Evolutionary conservation across 306 rosid genomes (phyloP), one percentile per base, ranked within the genome.

Genomic region (Fragaria vesca): DNA sequence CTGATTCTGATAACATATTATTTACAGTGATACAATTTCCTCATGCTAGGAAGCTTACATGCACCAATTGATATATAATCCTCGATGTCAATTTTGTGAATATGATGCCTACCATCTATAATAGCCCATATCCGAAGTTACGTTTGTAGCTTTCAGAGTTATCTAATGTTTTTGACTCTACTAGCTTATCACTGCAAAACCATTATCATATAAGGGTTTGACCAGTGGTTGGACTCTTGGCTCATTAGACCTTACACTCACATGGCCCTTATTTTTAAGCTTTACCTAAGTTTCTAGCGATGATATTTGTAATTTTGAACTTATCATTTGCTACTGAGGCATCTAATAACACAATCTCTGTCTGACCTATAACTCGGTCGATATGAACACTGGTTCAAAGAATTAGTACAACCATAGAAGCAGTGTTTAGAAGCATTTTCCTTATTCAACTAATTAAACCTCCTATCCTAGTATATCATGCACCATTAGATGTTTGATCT

Each of bases 21-120:
- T 60, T 30, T 54, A 2, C 73, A 75, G 20, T 55, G 54, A 71
- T 54, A 50, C 42, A 65, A 45, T 66, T 57, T 51, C 46, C 21
- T 54, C 24, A 50, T 58, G 46, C 58, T 79, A 71, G 79, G 75
- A 54, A n/a, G 57, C 38, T 36, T 24, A 32, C 42, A 12, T 36
- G 72, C 60, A 63, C 78, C 40, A 48, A 34, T 48, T 76, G 28
- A 21, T 48, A 62, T 51, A 24, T 69, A 50, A 77, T 50, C 69
- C 40, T 38, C 8, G n/a, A 62, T 71, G 72, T 42, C 48, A 43
- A 28, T 45, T 38, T 36, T 26, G n/a, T 77, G 28, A 32, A 20
- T 55, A 69, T 12, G 57, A 42, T 34, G 8, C 38, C 28, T 74
- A 21, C 72, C 74, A 50, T 79, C 38, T 58, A 43, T 5, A 71